phyloP scores from a whole-genome alignment of 2,329 filamentous ascomycete species.

The Ceratocystis cubensis region DNA sequence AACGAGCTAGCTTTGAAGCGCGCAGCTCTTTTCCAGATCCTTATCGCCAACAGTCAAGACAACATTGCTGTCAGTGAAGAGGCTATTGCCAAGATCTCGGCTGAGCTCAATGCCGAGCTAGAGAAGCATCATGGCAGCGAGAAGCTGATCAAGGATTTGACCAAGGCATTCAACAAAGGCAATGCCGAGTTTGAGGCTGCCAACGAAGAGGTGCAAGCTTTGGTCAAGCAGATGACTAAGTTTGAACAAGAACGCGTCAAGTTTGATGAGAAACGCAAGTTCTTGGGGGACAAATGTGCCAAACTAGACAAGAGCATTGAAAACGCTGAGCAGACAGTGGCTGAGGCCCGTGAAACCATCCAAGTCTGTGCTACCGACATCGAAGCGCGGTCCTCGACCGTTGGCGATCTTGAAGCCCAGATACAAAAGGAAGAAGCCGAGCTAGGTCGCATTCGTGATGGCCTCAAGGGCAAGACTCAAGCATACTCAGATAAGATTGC shows the following conservation, averaged over 20 bases:
- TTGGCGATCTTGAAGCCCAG: slow-evolving; percentile 59
- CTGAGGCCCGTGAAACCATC: slow-evolving; percentile 65
- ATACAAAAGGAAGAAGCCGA: slow-evolving; percentile 71
- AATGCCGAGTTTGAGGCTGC: slow-evolving; percentile 70
- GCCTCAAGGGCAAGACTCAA: slow-evolving; percentile 89
- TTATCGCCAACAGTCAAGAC: slow-evolving; percentile 75
- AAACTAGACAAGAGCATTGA: slow-evolving; percentile 84
- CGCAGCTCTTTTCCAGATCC: slow-evolving; percentile 83
- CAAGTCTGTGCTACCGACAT: slow-evolving; percentile 70
- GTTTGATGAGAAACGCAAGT: slow-evolving; percentile 95
- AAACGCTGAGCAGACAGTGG: slow-evolving; percentile 59
- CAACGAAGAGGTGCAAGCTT: slow-evolving; percentile 65
- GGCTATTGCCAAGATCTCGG: slow-evolving; percentile 80
- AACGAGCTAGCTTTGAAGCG: slow-evolving; percentile 87
- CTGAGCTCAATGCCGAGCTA: slow-evolving; percentile 71
- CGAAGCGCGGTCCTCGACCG: slow-evolving; percentile 60
- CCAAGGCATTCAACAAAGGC: slow-evolving; percentile 73
- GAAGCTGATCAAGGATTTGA: slow-evolving; percentile 76
- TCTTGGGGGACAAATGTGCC: slow-evolving; percentile 77
- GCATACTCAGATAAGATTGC: slow-evolving; percentile 87
- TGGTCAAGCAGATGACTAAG: slow-evolving; percentile 78
- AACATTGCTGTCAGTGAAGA: slow-evolving; percentile 83
- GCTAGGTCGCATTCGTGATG: slow-evolving; percentile 69
- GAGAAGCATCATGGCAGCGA: slow-evolving; percentile 86
- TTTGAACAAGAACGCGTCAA: slow-evolving; percentile 96